These are phyloP conservation scores for Plasmodium cynomolgi DNA, from an alignment of 169 alveolate genomes.

Conservation along the genomic window DNA sequence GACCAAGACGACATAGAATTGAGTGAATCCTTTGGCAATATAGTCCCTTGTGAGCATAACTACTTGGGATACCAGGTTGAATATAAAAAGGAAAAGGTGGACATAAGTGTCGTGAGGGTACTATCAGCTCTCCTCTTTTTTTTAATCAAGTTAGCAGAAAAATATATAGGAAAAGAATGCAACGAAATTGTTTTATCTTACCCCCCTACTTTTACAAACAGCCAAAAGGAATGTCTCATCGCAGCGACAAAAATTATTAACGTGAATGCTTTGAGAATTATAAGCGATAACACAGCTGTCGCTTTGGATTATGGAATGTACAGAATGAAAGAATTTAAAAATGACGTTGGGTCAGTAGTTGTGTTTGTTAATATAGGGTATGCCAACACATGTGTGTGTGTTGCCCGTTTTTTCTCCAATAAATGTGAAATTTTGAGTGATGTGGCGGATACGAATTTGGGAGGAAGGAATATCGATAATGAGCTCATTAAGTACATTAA, in stretches of 20 bases:
- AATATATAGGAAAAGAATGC: constrained; percentile 82
- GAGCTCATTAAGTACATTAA: constrained; percentile 91
- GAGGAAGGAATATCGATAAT: constrained; percentile 97
- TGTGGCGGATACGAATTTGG: constrained; percentile 93
- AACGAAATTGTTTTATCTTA: constrained; percentile 89
- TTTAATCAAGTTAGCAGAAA: constrained; percentile 88
- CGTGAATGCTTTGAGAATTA: constrained; percentile 91
- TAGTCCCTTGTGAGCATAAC: constrained; percentile 84
- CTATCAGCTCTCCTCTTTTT: constrained; percentile 89
- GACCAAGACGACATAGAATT: constrained; percentile 64
- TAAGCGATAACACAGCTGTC: constrained; percentile 97
- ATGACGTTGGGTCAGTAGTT: constrained; percentile 91
- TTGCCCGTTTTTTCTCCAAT: constrained; percentile 92
- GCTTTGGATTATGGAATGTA: constrained; percentile 98
- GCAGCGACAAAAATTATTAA: constrained; percentile 96
- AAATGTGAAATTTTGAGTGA: constrained; percentile 92
- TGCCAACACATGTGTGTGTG: constrained; percentile 92
- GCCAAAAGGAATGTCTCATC: constrained; percentile 93
- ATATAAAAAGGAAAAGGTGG: constrained; percentile 84
- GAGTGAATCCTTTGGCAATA: constrained; percentile 77
- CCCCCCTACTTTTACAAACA: constrained; percentile 93
- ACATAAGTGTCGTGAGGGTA: constrained; percentile 90
- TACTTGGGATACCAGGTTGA: constrained; percentile 83
- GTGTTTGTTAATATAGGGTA: constrained; percentile 97
- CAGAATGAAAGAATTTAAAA: constrained; percentile 93